Percentiles rank a stretch among this genome's conserved stretches.
Conservation (phyloP, 768 basidiomycete genomes). For the Gymnopilus dilepis region DNA sequence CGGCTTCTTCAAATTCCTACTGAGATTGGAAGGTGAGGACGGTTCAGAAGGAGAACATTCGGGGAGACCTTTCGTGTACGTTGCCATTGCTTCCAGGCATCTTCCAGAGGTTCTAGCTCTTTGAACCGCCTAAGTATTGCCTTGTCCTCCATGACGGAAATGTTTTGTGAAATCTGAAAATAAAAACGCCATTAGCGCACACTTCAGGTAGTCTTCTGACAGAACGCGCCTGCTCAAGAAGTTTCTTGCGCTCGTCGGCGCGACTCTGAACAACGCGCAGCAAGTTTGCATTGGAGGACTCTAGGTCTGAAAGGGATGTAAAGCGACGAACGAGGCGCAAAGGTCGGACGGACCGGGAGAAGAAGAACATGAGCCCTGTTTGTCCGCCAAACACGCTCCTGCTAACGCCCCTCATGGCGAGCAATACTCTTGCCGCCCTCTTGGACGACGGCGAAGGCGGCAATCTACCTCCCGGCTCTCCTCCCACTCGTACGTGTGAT, state of each 20-base stretch:
- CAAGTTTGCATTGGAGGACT: conserved; percentile 50
- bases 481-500: conserved; percentile 59
- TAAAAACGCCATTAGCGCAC: conserved; percentile 12
- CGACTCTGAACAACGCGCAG: conserved; percentile 59
- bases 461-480: conserved; percentile 63
- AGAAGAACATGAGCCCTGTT: conserved; percentile 19
- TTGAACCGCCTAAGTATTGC: conserved; percentile 63
- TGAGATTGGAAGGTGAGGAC: conserved; percentile 22
- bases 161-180: conserved; percentile 54
- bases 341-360: conserved; percentile 8
- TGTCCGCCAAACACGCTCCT: conserved; percentile 3
- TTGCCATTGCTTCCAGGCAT: conserved; percentile 71
- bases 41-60: neutral
- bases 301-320: conserved; percentile 5
- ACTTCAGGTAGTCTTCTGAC: neutral
- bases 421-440: conserved; percentile 23
- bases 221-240: conserved; percentile 49
- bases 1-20: conserved; percentile 72
- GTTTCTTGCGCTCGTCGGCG: conserved; percentile 51
- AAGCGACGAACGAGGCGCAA: conserved; percentile 4
- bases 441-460: conserved; percentile 44
- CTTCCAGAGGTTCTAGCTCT: conserved; percentile 68
- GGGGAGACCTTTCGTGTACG: conserved; percentile 59
- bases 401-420: conserved; percentile 24
- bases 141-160: conserved; percentile 63